Evolutionary conservation across 2,329 filamentous ascomycete genomes (phyloP).

Genomic region (Penicillium expansum): DNA sequence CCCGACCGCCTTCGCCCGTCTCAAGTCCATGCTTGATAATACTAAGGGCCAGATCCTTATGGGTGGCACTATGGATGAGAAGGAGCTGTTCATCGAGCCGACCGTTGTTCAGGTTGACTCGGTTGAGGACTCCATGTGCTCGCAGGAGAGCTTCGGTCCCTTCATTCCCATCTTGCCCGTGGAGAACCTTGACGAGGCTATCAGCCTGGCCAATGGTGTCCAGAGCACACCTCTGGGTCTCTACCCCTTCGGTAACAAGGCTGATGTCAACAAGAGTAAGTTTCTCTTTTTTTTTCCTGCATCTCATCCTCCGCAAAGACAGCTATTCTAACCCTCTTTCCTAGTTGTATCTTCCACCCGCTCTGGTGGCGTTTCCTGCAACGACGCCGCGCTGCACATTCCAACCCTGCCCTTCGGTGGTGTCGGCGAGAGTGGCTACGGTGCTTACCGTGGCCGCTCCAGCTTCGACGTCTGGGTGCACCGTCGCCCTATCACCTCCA

Average conservation of each 20-base stretch:
- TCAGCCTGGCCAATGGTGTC: slow-evolving; percentile 74
- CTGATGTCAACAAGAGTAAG: slow-evolving; percentile 71
- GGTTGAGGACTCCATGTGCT: slow-evolving; percentile 71
- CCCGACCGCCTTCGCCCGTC: slow-evolving; percentile 69
- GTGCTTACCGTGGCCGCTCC: slow-evolving; percentile 74
- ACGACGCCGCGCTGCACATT: slow-evolving; percentile 67
- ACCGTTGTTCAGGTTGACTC: slow-evolving; percentile 84
- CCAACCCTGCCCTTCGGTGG: slow-evolving; percentile 76
- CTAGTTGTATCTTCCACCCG: slow-evolving; percentile 61
- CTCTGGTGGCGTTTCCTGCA: slow-evolving; percentile 63
- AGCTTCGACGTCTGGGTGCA: slow-evolving; percentile 63
- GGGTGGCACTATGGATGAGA: slow-evolving; percentile 78
- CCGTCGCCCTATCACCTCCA: slow-evolving; percentile 57
- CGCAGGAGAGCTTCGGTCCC: slow-evolving; percentile 89
- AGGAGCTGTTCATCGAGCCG: slow-evolving; percentile 80
- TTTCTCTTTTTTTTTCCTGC: neutral
- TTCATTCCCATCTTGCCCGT: slow-evolving; percentile 79
- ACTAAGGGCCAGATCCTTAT: slow-evolving; percentile 80
- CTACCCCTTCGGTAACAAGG: slow-evolving; percentile 79
- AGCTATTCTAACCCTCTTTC: neutral
- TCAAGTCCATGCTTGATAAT: slow-evolving; percentile 88
- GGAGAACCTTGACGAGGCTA: slow-evolving; percentile 78
- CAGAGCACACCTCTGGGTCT: slow-evolving; percentile 80
- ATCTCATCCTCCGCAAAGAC: neutral
- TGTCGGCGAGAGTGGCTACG: slow-evolving; percentile 74